Conservation (phyloP, 2,329 filamentous ascomycete species). For the Hymenoscyphus occultus region DNA sequence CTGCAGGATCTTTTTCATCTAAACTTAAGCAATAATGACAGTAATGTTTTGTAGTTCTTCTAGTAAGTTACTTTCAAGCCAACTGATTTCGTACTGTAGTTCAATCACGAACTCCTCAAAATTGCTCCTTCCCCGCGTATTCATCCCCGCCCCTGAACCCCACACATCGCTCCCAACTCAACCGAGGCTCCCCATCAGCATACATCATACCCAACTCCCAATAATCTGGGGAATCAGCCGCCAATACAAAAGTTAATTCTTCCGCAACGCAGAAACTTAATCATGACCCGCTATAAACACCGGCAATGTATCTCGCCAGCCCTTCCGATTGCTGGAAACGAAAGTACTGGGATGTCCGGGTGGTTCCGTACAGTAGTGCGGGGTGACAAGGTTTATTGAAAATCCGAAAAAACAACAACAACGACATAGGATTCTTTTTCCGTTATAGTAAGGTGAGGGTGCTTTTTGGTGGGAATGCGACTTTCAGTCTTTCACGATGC, state of each 20-base stretch:
- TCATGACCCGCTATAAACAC: background rate
- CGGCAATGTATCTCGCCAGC: background rate
- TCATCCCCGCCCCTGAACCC: no score
- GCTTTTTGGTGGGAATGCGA: background rate
- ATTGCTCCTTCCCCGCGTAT: no score
- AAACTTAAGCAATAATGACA: no score
- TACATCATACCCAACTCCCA: no score
- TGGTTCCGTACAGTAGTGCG: background rate
- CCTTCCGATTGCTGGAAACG: slow-evolving; percentile 23
- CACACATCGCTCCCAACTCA: no score
- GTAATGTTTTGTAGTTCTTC: no score
- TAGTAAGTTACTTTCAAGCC: no score
- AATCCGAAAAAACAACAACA: slow-evolving; percentile 13
- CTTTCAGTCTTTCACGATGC: slow-evolving; percentile 20
- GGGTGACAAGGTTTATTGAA: slow-evolving; percentile 7
- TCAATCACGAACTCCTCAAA: no score
- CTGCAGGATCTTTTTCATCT: no score
- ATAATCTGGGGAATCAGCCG: background rate
- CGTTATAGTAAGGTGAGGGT: background rate
- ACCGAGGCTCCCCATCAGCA: no score
- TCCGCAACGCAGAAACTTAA: slow-evolving; percentile 7
- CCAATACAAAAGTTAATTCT: background rate
- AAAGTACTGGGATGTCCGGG: background rate
- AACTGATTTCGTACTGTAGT: no score
- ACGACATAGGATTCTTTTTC: background rate